Base-by-base conservation (phyloP, 1,284 basidiomycete species). In the Caloboletus inedulis region DNA sequence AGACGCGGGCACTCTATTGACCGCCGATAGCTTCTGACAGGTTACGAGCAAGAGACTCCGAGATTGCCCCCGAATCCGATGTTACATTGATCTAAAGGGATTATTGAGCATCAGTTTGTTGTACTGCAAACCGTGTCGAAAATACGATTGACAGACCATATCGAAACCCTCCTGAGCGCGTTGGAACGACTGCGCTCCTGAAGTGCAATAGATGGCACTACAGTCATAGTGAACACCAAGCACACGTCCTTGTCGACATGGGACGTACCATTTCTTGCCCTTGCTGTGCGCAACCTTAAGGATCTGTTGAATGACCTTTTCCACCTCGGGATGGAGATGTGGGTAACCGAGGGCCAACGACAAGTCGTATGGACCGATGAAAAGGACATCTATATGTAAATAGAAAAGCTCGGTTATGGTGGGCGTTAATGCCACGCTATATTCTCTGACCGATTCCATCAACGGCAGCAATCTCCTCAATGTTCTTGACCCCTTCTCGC, bases 311-410 rank as follows among this genome's bases (percentile, higher is more conserved):
- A 89, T 86, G 6, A 81, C 69, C 43, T 75, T 72, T 62, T 89
- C 84, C 5, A 84, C 77, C 2, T 81, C 77, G 0, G 82, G 79
- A 57, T 84, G 80, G 1, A 81, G 81, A 59, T 85, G 79, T 0
- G 82, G 76, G 61, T 77, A 81, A 30, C 82, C 82, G 25, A 84
- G 71, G 2, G 77, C 74, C 42, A 83, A 74, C 4, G 84, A 84
- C 40, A 87, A 74, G 61, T 87, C 85, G 57, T 80, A 23, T 23
- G 85, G 84, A 10, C 86, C 85, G 51, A 89, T 81, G 70, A 88
- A 86, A 4, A 81, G 68, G 2, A 76, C 75, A 46, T 81, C 79
- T 73, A 34, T 51, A 14, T 13, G 0, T n/a, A 3, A 37, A 23
- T 6, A 13, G 7, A 39, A 40, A 31, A n/a, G 2, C 25, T 59